Percentiles rank a stretch among this genome's conserved stretches.
These are phyloP conservation scores for Eimeria necatrix DNA, from an alignment of 169 alveolate species.

Conservation along the genomic window DNA sequence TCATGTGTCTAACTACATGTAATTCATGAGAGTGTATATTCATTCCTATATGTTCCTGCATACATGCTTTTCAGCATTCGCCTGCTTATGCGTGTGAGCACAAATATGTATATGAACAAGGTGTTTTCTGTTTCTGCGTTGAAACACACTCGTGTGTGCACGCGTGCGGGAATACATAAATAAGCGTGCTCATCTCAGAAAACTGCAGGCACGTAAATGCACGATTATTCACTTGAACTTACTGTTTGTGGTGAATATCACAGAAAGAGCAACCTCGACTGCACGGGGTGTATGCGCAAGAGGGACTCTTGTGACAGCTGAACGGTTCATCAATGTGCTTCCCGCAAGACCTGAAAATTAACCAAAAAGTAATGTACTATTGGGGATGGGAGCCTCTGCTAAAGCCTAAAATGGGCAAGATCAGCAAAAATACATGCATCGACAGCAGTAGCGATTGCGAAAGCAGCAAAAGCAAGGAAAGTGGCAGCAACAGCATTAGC, in stretches of 20 bases:
- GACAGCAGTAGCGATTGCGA: too few species aligned
- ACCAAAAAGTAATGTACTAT: not conserved
- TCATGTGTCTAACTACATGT: too few species aligned
- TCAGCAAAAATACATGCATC: too few species aligned
- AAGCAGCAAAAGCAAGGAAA: not conserved
- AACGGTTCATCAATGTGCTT: constrained; percentile 84
- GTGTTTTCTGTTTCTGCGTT: too few species aligned
- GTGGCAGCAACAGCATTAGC: not conserved
- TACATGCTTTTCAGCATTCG: too few species aligned
- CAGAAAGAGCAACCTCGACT: constrained; percentile 46
- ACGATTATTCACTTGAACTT: not conserved
- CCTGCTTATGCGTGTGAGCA: too few species aligned
- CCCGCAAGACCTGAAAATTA: constrained; percentile 82
- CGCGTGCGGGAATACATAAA: too few species aligned
- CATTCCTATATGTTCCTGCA: too few species aligned
- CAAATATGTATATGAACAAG: too few species aligned
- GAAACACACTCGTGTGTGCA: too few species aligned
- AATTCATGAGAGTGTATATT: too few species aligned
- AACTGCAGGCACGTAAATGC: not conserved
- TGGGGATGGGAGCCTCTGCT: not conserved
- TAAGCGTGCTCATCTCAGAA: not conserved
- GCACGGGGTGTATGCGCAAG: constrained; percentile 78
- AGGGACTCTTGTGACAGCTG: constrained; percentile 73
- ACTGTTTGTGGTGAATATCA: constrained; percentile 58
- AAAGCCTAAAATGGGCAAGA: not conserved